Base-by-base conservation (phyloP, 2,329 filamentous ascomycete genomes). In the Trematosphaeria pertusa region DNA sequence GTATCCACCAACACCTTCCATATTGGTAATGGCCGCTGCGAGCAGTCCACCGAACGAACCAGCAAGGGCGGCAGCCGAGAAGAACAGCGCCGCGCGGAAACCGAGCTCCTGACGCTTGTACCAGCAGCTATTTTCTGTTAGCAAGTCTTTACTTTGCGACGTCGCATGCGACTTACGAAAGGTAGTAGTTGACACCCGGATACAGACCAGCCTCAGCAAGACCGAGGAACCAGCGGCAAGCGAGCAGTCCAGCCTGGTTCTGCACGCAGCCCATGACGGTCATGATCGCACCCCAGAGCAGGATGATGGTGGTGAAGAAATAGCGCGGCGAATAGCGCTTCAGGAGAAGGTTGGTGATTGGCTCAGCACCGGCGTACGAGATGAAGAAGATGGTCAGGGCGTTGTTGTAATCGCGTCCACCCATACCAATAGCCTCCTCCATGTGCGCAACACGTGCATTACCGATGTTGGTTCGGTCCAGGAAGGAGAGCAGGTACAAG, bases 321-420 rank as follows among this genome's bases (percentile, higher is more conserved):
- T 69, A 60, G 37, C 67, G 65, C 0, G 83, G 82, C 0, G 80
- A 83, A 2, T 81, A 85, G 2, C 76, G 73, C 61, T 86, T 87
- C 28, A 87, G 77, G 12, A 85, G 70, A 48, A 86, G 81, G 56
- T 86, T 86, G 60, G 82, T 85, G 0, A 84, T 81, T 3, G 69
- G 74, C 58, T 78, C 76, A 35, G 77, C 71, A 17, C 73, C 62
- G n/a, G 75, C 74, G 50, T 79, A 79, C 1, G 73, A 74, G 50
- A 78, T 73, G 64, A 88, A 88, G 68, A 87, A 88, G 2, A 88
- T 70, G 1, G 85, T 88, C 39, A 88, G 62, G 1, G 84, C 83
- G 1, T 81, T 81, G 4, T 87, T 75, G 56, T 88, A 88, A 54
- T 87, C 77, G 43, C 86, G 83, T 2, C 81, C 82, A 0, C 18